Evolutionary conservation across 768 basidiomycete species (phyloP).

Genomic region (Suillus hirtellus): DNA sequence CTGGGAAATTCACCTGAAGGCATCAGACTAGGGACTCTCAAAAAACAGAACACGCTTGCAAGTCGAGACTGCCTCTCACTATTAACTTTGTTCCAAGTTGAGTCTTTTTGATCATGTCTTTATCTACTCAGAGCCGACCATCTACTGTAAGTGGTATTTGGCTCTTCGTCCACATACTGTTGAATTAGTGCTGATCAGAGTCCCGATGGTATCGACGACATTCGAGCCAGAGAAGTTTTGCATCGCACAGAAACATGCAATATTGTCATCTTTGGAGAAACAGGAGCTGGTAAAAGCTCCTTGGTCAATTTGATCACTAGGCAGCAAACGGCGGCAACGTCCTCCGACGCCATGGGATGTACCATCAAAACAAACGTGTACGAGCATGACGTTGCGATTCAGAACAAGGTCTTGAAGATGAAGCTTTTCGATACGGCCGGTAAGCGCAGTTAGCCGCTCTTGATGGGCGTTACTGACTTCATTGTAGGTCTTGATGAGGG

Average conservation of each 20-base stretch:
- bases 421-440: conserved; percentile 17
- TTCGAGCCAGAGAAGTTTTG: neutral
- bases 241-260: conserved; percentile 12
- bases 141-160: neutral
- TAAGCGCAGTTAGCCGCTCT: neutral
- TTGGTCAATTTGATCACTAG: conserved; percentile 34
- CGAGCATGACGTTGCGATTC: neutral
- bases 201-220: neutral
- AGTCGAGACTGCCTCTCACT: neutral
- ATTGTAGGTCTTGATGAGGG: conserved; percentile 17
- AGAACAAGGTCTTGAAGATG: conserved; percentile 12
- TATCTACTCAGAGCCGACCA: neutral
- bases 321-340: conserved; percentile 31
- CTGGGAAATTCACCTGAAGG: neutral
- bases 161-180: neutral
- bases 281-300: conserved; percentile 34
- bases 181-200: neutral
- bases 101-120: neutral
- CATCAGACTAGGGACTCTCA: neutral
- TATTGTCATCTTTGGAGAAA: conserved; percentile 34
- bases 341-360: conserved; percentile 22
- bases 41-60: neutral
- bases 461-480: conserved; percentile 21
- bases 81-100: neutral
- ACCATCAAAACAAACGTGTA: conserved; percentile 12